Percentiles rank a stretch among this genome's conserved stretches.
Conservation (phyloP, 345 rosid species). For the Syzygium grande region DNA sequence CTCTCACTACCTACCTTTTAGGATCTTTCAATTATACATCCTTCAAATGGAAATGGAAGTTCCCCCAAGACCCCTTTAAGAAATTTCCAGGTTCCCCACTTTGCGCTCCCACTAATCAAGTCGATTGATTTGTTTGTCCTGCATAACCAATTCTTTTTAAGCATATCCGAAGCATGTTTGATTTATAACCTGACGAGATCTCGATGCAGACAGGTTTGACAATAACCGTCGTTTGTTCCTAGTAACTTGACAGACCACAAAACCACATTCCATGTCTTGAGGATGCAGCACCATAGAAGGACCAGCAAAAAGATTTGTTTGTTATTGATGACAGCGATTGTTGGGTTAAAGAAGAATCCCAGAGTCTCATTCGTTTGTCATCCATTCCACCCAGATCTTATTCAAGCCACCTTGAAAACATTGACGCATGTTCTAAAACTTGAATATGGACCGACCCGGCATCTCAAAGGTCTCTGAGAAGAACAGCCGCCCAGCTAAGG, state of each 20-base stretch:
- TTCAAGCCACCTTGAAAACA: background rate
- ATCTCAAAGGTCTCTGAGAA: background rate
- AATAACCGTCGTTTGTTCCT: background rate
- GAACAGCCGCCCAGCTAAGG: background rate
- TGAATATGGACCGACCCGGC: background rate
- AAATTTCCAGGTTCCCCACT: background rate
- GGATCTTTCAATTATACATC: background rate
- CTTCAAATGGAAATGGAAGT: background rate
- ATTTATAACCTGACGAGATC: background rate
- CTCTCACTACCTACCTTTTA: background rate
- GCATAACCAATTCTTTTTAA: background rate
- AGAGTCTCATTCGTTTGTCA: background rate
- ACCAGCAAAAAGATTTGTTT: background rate
- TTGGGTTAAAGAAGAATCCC: background rate
- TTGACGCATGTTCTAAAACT: background rate
- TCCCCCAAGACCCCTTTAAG: background rate
- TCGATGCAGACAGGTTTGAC: background rate
- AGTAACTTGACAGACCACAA: background rate
- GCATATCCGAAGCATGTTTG: background rate
- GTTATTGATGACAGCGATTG: background rate
- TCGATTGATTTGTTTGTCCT: background rate
- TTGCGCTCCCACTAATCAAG: background rate
- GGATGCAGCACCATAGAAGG: background rate
- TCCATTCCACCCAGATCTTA: background rate
- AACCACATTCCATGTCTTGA: background rate